phyloP scores from a whole-genome alignment of 768 basidiomycete genomes.

The Cytidiella melzeri region DNA sequence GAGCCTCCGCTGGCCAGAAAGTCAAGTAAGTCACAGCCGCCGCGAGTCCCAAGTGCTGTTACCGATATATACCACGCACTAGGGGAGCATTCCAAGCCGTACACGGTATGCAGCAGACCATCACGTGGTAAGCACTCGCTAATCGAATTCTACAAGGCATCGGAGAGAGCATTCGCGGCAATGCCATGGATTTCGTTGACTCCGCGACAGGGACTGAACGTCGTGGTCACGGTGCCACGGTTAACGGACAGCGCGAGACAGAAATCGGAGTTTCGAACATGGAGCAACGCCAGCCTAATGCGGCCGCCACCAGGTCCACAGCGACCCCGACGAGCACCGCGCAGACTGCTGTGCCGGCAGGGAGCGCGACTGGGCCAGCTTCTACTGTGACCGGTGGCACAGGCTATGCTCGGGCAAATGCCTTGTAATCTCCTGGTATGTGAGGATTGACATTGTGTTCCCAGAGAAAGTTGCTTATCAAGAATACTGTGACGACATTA shows the following conservation, averaged over 20 bases:
- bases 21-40: slow-evolving; percentile 6
- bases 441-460: too few species aligned
- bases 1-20: slow-evolving; percentile 9
- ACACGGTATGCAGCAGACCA: slow-evolving; percentile 2
- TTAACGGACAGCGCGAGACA: slow-evolving; percentile 2
- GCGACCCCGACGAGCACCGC: not conserved
- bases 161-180: slow-evolving; percentile 13
- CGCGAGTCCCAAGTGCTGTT: not conserved
- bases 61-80: not conserved
- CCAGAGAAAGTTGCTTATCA: too few species aligned
- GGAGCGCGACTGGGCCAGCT: too few species aligned
- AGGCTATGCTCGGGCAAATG: not conserved
- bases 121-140: not conserved
- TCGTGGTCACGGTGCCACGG: slow-evolving; percentile 7
- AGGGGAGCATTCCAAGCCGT: slow-evolving; percentile 12
- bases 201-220: slow-evolving; percentile 9
- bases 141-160: slow-evolving; percentile 1
- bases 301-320: not conserved
- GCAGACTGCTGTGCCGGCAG: too few species aligned
- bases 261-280: slow-evolving; percentile 8
- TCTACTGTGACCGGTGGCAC: not conserved
- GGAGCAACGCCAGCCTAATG: slow-evolving; percentile 3
- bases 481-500: too few species aligned
- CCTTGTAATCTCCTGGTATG: too few species aligned
- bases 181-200: slow-evolving; percentile 16